phyloP scores from a whole-genome alignment of 805 yeast genomes.

The Starmerella potacharoeniae region DNA sequence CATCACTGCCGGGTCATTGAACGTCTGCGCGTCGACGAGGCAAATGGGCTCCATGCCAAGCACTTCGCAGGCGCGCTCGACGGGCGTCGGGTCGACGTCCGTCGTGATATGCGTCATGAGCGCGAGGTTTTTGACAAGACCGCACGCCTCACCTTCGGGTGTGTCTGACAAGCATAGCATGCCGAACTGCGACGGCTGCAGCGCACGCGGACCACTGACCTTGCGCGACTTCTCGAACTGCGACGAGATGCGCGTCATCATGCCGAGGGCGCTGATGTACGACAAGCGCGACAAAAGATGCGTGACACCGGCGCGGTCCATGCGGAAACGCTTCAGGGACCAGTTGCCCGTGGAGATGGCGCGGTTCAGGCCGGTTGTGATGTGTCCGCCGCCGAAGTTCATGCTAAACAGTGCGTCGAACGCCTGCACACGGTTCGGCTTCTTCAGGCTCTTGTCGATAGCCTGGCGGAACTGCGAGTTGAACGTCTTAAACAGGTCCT shows the following conservation, averaged over 20 bases:
- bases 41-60: constrained; percentile 85
- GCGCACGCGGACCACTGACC: constrained; percentile 96
- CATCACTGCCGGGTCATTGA: constrained; percentile 66
- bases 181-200: constrained; percentile 98
- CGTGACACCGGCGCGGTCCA: constrained; percentile 99
- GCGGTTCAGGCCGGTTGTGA: constrained; percentile 86
- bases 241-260: constrained; percentile 99
- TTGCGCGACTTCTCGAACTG: constrained; percentile 96
- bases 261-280: constrained; percentile 89
- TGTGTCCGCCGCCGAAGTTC: constrained; percentile 82
- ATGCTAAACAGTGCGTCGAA: constrained; percentile 87
- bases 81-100: constrained; percentile 91
- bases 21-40: constrained; percentile 66
- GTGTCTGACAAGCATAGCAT: constrained; percentile 98
- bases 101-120: constrained; percentile 98
- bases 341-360: constrained; percentile 98
- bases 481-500: constrained; percentile 93
- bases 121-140: constrained; percentile 91
- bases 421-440: constrained; percentile 88
- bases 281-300: constrained; percentile 87
- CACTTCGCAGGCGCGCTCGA: constrained; percentile 59
- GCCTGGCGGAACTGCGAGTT: constrained; percentile 89
- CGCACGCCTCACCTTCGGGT: constrained; percentile 99
- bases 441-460: constrained; percentile 84
- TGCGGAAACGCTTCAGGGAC: constrained; percentile 96